These are phyloP conservation scores for Fusarium irregulare DNA, from an alignment of 2,329 filamentous ascomycete genomes.

Conservation along the genomic window DNA sequence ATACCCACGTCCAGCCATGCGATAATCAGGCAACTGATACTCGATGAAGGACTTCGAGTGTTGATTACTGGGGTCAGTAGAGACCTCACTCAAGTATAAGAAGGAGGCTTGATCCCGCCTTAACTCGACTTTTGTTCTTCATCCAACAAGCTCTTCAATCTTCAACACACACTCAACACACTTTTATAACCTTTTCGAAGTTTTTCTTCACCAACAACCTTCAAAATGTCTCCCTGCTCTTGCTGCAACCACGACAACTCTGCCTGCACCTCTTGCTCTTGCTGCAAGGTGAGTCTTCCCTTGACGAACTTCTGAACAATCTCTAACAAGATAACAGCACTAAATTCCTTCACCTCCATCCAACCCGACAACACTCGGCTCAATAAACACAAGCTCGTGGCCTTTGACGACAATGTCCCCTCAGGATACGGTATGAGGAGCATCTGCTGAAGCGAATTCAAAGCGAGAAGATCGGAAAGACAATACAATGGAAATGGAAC, in stretches of 20 bases:
- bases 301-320: neutral
- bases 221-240: slow-evolving; percentile 48
- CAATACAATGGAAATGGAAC: slow-evolving; percentile 18
- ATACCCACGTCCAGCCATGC: slow-evolving; percentile 34
- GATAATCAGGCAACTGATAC: slow-evolving; percentile 42
- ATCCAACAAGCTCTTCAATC: slow-evolving; percentile 41
- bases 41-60: slow-evolving; percentile 6
- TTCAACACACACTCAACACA: slow-evolving; percentile 34
- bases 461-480: slow-evolving; percentile 21
- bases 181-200: slow-evolving; percentile 41
- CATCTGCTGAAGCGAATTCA: slow-evolving; percentile 1
- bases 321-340: slow-evolving; percentile 39
- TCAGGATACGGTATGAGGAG: slow-evolving; percentile 14
- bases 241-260: slow-evolving; percentile 41
- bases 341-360: slow-evolving; percentile 40
- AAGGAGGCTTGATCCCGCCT: slow-evolving; percentile 35
- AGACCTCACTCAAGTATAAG: slow-evolving; percentile 39
- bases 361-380: slow-evolving; percentile 26
- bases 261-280: slow-evolving; percentile 42
- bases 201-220: slow-evolving; percentile 40
- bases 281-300: slow-evolving; percentile 40
- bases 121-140: slow-evolving; percentile 30
- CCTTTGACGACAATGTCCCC: slow-evolving; percentile 25
- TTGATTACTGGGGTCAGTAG: slow-evolving; percentile 23
- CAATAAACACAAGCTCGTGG: slow-evolving; percentile 11